These are phyloP conservation scores for Toxicodendron radicans DNA, from an alignment of 345 rosid species.

Conservation along the genomic window DNA sequence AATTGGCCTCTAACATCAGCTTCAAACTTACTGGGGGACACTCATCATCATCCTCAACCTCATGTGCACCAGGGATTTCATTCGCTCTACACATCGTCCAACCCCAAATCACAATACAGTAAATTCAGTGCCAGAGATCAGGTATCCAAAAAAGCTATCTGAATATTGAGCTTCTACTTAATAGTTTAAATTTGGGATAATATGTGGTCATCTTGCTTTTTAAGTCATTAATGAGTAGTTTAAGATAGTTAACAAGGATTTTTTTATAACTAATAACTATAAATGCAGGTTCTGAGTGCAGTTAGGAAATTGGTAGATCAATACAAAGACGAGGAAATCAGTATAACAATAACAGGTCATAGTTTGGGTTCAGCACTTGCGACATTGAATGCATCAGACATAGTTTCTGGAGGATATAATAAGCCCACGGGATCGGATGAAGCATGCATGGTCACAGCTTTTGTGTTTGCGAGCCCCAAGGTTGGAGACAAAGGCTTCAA, in stretches of 20 bases:
- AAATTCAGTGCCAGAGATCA: constrained; percentile 38
- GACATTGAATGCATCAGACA: constrained; percentile 46
- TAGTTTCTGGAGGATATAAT: constrained; percentile 35
- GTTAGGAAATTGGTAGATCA: constrained; percentile 40
- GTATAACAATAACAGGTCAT: constrained; percentile 57
- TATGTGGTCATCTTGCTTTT: too few species aligned
- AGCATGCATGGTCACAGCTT: constrained; percentile 35
- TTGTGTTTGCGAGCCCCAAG: constrained; percentile 43
- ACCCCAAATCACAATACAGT: constrained; percentile 1
- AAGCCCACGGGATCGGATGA: constrained; percentile 15
- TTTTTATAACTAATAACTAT: not conserved
- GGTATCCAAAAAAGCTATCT: too few species aligned
- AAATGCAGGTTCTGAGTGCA: constrained; percentile 38
- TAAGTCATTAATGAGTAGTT: too few species aligned
- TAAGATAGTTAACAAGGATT: too few species aligned
- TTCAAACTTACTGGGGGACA: constrained; percentile 15
- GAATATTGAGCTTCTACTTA: too few species aligned
- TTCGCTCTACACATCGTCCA: constrained; percentile 21
- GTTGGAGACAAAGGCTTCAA: constrained; percentile 37
- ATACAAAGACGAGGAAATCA: constrained; percentile 47
- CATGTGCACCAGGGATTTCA: constrained; percentile 38
- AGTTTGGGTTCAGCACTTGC: constrained; percentile 62
- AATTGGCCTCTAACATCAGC: not conserved
- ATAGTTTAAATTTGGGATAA: too few species aligned
- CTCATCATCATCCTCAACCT: not conserved